Evolutionary conservation across 2,329 filamentous ascomycete species (phyloP), one percentile per base, ranked within the genome.

Genomic region (Westerdykella ornata): DNA sequence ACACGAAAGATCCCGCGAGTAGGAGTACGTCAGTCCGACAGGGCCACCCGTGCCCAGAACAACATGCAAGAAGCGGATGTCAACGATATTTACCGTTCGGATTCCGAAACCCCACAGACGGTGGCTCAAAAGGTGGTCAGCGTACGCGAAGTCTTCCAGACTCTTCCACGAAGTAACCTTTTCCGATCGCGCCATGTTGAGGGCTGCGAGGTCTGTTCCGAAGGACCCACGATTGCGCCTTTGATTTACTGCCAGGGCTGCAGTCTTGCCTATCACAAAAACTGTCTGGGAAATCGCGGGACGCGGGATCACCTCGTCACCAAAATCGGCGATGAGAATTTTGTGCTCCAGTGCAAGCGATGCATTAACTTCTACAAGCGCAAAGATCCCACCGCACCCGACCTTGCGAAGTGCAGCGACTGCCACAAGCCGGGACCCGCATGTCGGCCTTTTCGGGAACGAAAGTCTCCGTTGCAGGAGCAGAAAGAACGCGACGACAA

Each of bases 181-280:
- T 98, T 98, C 63, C 75, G 76, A 40, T 69, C 73, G 16, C 75
- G 78, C 9, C 92, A 98, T 63, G 78, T 75, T 35, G 71, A 77
- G 31, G 71, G 69, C 6, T 98, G 92, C 62, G 82, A 86, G 51
- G 75, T 80, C 16, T 98, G 92, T 59, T 75, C 76, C 7, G 69
- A 76, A 36, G 70, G 74, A 16, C 63, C 68, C 1, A 74, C 72
- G 43, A 83, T 81, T 57, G 88, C 86, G 1, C 72, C 77, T 30
- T 71, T 98, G 17, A 76, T 98, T 26, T 82, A 83, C 57, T 98
- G 92, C 53, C 94, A 98, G 67, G 92, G 92, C 20, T 98, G 92
- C 62, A 88, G 83, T 2, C 72, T 82, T 36, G 76, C 85, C 0
- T 95, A 88, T 52, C 92, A 98, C 66, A 87, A 85, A 62, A 69